Evolutionary conservation across 129 eudicot species (phyloP), one percentile per base, ranked within the genome.

Genomic region (Flaveria robusta): DNA sequence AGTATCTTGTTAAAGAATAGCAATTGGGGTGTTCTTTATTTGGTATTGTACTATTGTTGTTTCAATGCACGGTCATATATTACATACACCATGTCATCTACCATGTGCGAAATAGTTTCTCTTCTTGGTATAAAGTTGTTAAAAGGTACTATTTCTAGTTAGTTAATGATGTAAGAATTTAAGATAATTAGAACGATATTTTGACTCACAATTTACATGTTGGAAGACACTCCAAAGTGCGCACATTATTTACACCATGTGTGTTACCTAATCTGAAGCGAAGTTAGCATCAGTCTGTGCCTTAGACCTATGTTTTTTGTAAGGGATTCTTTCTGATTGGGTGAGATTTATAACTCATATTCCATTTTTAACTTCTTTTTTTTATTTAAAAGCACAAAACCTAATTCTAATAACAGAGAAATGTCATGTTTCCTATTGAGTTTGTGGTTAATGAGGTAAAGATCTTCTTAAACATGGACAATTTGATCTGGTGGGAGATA

Each of bases 271-370:
- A 24, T 39, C 66, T 13, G 66, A 60, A 26, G 66, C 37, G 19
- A 26, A 12, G 66, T n/a, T 59, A 55, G 66, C 29, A 26, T 59
- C 7, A 16, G 7, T 12, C 66, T 59, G 13, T 14, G 31, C 66
- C 66, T 59, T n/a, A 59, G n/a, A 15, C 63, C 2, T 20, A 55
- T 12, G 64, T 19, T 42, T 72, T 19, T 41, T 39, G 14, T 7
- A 73, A 22, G 16, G 55, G 56, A 72, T 72, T 37, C 20, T 34
- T 72, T 72, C 66, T 72, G 66, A 12, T 54, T 18, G 51, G 16
- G 55, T 73, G 52, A 39, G 54, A 20, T 58, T 58, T 58, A 24
- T 55, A 34, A 39, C 39, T 37, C 41, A 8, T 2, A 1, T 41
- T n/a, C n/a, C 14, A 22, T 23, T 22, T 22, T 4, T 58, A 3